Percentiles rank a stretch among this genome's conserved stretches.
Evolutionary conservation across 805 yeast species (phyloP).

Genomic region (Lipomyces chichibuensis): DNA sequence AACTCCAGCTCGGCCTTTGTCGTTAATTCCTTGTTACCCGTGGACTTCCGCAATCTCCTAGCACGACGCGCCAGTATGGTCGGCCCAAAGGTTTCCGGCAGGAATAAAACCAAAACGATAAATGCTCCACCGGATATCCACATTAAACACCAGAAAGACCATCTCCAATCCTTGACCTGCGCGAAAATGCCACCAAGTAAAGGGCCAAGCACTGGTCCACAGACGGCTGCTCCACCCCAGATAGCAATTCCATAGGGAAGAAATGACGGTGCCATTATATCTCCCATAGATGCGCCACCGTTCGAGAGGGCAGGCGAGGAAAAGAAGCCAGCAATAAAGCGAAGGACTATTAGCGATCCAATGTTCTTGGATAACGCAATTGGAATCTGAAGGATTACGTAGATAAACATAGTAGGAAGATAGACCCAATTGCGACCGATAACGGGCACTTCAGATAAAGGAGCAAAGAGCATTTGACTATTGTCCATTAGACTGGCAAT

Average conservation of each 20-base stretch:
- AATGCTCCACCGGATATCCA: slow-evolving; percentile 48
- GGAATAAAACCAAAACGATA: slow-evolving; percentile 46
- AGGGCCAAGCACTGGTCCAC: slow-evolving; percentile 62
- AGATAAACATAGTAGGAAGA: slow-evolving; percentile 51
- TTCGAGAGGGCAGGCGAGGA: slow-evolving; percentile 62
- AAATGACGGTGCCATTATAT: slow-evolving; percentile 49
- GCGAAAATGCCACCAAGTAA: slow-evolving; percentile 57
- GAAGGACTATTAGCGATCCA: slow-evolving; percentile 53
- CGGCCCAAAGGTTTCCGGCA: slow-evolving; percentile 56
- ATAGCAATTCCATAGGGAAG: slow-evolving; percentile 54
- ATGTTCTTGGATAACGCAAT: slow-evolving; percentile 55
- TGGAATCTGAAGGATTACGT: slow-evolving; percentile 57
- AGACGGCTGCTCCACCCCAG: slow-evolving; percentile 58
- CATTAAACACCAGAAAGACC: slow-evolving; percentile 37
- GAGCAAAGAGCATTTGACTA: slow-evolving; percentile 63
- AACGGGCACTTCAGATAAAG: slow-evolving; percentile 58
- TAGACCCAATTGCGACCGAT: slow-evolving; percentile 60
- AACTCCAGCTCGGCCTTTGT: slow-evolving; percentile 42
- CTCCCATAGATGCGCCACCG: slow-evolving; percentile 62
- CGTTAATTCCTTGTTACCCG: slow-evolving; percentile 53
- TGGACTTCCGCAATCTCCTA: slow-evolving; percentile 50
- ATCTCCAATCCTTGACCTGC: slow-evolving; percentile 57
- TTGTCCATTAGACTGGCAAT: slow-evolving; percentile 42
- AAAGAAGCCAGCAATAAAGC: slow-evolving; percentile 60
- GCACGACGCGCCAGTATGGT: slow-evolving; percentile 57